Conservation (phyloP, 2,329 filamentous ascomycete genomes). For the Aspergillus eucalypticola region DNA sequence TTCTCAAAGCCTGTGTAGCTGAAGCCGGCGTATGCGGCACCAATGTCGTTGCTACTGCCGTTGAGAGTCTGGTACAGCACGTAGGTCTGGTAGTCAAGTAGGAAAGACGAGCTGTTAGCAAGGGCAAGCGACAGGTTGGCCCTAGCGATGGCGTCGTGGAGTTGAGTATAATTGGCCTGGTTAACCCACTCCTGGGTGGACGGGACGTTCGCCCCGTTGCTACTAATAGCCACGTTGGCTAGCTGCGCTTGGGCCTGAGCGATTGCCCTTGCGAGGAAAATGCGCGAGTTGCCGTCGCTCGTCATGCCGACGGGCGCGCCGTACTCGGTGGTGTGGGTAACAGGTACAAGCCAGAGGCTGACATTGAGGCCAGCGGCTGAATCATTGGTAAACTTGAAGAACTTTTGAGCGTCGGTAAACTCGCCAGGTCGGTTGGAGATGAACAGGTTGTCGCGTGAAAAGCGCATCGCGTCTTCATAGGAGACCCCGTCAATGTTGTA, state of each 20-base stretch:
- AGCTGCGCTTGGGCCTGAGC: not conserved
- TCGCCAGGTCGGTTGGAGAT: constrained; percentile 3
- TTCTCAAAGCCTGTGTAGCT: not conserved
- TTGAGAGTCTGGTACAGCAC: not conserved
- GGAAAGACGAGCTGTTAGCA: constrained; percentile 1
- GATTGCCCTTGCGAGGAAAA: not conserved
- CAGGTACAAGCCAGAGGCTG: constrained; percentile 1
- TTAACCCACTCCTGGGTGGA: constrained; percentile 5
- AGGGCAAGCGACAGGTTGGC: not conserved
- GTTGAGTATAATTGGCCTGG: not conserved
- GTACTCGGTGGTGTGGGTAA: constrained; percentile 1
- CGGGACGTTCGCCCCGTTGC: not conserved
- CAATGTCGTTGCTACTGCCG: not conserved
- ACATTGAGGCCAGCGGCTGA: constrained; percentile 1
- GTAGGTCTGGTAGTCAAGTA: not conserved
- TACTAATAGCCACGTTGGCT: not conserved
- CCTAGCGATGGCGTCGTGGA: constrained; percentile 1
- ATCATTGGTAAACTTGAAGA: constrained; percentile 2
- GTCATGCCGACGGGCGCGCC: constrained; percentile 2
- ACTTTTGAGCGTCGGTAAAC: constrained; percentile 2
- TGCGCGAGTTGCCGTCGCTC: not conserved
- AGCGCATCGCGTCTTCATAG: constrained; percentile 3
- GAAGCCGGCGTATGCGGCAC: not conserved
- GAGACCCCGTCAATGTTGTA: not conserved
- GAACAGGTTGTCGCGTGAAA: not conserved